A percentile compares a stretch with the other conserved stretches of the same genome.
These are phyloP conservation scores for Trichophyton verrucosum DNA, from an alignment of 2,329 filamentous ascomycete genomes.

Conservation along the genomic window DNA sequence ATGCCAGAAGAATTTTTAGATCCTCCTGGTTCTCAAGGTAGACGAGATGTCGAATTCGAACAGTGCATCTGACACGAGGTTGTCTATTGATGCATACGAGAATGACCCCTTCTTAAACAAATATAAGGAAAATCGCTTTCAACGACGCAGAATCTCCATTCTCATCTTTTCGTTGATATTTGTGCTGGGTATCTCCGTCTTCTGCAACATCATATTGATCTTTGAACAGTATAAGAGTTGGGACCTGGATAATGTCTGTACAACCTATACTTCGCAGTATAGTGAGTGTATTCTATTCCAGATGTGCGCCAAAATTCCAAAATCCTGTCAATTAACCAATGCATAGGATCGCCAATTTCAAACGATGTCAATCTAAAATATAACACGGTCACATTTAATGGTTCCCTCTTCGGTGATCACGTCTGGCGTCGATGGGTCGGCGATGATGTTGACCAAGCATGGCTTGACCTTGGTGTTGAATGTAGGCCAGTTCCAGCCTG, in stretches of 20 bases:
- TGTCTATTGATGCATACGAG: not conserved
- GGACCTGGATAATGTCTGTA: constrained; percentile 9
- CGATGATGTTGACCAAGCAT: constrained; percentile 46
- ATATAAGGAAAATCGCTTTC: not conserved
- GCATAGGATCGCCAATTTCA: constrained; percentile 20
- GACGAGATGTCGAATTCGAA: not conserved
- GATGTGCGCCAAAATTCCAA: too few species aligned
- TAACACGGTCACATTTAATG: constrained; percentile 40
- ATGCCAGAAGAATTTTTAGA: too few species aligned
- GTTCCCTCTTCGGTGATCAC: constrained; percentile 43
- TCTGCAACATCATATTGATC: constrained; percentile 13
- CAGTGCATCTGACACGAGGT: not conserved
- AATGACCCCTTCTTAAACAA: not conserved
- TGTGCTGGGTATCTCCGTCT: constrained; percentile 9
- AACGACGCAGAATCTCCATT: not conserved
- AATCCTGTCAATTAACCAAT: not conserved
- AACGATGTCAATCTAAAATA: constrained; percentile 34
- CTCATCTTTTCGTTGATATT: not conserved
- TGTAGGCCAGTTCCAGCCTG: constrained; percentile 27
- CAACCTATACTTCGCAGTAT: constrained; percentile 10
- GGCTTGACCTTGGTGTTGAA: constrained; percentile 41
- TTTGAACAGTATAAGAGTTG: constrained; percentile 4
- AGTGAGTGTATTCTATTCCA: not conserved
- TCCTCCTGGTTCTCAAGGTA: not conserved
- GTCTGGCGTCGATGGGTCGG: constrained; percentile 40